Percentiles rank a stretch among this genome's conserved stretches.
Conservation (phyloP, 2,329 filamentous ascomycete genomes). For the Elsinoe batatas region DNA sequence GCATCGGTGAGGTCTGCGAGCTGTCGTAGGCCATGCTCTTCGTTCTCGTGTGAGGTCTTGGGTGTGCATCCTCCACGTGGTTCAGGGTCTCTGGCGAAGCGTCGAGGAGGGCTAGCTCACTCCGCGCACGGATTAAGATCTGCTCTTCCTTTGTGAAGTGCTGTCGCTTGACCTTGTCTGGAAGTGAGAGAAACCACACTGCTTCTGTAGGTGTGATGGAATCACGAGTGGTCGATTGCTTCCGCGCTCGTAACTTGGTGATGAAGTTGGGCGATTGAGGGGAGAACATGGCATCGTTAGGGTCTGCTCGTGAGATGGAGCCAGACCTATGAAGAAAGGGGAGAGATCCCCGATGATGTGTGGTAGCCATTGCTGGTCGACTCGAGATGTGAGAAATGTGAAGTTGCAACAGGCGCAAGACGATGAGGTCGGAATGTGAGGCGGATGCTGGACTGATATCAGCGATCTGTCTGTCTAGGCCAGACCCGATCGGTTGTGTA, state of each 20-base stretch:
- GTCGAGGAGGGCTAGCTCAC: slow-evolving; percentile 31
- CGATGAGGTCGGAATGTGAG: neutral
- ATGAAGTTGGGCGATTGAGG: slow-evolving; percentile 12
- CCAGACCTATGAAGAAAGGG: slow-evolving; percentile 10
- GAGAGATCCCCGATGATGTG: slow-evolving; percentile 9
- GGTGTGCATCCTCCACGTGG: slow-evolving; percentile 8
- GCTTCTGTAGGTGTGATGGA: slow-evolving; percentile 36
- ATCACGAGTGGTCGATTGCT: slow-evolving; percentile 6
- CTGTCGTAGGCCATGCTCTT: slow-evolving; percentile 10
- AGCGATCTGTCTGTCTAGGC: neutral
- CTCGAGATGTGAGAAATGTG: neutral
- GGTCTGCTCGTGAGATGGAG: slow-evolving; percentile 5
- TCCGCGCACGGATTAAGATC: slow-evolving; percentile 46
- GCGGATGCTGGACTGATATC: slow-evolving; percentile 8
- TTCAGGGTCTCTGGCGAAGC: slow-evolving; percentile 5
- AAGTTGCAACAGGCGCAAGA: neutral
- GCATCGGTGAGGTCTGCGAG: neutral
- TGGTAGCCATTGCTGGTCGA: slow-evolving; percentile 7
- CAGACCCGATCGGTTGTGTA: slow-evolving; percentile 2
- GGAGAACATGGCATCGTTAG: slow-evolving; percentile 11
- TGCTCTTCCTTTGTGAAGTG: slow-evolving; percentile 66
- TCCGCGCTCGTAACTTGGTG: slow-evolving; percentile 4
- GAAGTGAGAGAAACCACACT: slow-evolving; percentile 59
- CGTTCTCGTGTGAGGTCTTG: slow-evolving; percentile 6
- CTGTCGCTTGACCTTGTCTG: slow-evolving; percentile 61